Base-by-base conservation (phyloP, 2,329 filamentous ascomycete species). In the Sporothrix pallida region DNA sequence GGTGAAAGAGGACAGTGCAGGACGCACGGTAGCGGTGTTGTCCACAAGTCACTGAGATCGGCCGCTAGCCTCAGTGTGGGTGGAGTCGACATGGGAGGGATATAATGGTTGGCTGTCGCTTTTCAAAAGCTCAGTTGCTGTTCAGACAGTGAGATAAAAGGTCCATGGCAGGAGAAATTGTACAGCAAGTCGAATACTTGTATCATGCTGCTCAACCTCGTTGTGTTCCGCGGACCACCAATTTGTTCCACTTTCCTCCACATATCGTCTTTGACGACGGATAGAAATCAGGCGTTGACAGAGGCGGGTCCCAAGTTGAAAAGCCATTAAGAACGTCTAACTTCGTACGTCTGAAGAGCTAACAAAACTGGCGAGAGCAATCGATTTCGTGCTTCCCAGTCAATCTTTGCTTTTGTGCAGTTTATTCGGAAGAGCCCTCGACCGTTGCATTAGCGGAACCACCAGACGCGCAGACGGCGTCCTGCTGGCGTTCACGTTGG, bases 161-260 rank as follows among this genome's bases (percentile, higher is more conserved):
- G 37, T 62, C 15, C 31, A 7, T n/a, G 48, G 3, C 48, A n/a
- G n/a, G 48, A n/a, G 48, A 17, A 52, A 17, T 15, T 52, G 6
- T 4, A 12, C 15, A 52, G 48, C 15, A 52, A 17, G 48, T 37
- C 31, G 48, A 17, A 52, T 52, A 50, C 12, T 13, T 50, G 48
- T 15, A 17, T 17, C 15, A 17, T 52, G 15, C 15, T 52, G 48
- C 6, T 52, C 48, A 6, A 52, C 15, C 12, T 62, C 15, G 2
- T 17, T 10, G 15, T 17, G 17, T 3, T 65, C 37, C 37, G 20
- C 60, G n/a, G 37, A 46, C 17, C 17, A 31, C 37, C 17, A 31
- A 65, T 13, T 46, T 23, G 60, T 46, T 46, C 60, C 60, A 65
- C 60, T 65, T 60, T 44, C 60, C 37, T 65, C n/a, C 60, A 65